Base-by-base conservation (phyloP, 2,329 filamentous ascomycete species). In the Pseudogymnoascus destructans region DNA sequence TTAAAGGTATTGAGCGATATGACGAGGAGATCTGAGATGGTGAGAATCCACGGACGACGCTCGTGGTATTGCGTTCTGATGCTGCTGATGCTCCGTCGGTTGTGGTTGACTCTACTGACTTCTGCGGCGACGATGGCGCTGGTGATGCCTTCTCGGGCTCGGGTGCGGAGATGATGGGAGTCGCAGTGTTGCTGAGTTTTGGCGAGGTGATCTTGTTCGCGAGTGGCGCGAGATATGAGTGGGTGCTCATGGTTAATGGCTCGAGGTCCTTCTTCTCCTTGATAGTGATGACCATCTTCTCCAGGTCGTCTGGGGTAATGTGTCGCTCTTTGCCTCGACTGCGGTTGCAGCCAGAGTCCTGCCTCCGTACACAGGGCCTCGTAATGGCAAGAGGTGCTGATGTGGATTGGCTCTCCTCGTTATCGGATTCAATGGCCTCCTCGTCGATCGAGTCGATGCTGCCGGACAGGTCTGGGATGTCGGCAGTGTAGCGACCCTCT, bases 241-340 rank as follows among this genome's bases (percentile, higher is more conserved):
- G 65, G 13, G 52, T 66, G 57, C 58, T 64, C 17, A 63, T 59
- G 13, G 79, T 76, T 7, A 83, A 72, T 65, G 77, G 81, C 66
- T 80, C 76, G 19, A 92, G 76, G 49, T 79, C 79, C 71, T 84
- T 83, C 72, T 88, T 89, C 72, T 93, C 86, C 71, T 95, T 88
- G 69, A 96, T 96, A 36, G 86, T 89, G 59, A 87, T 82, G 40
- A 96, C 89, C 81, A 97, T 95, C 75, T 95, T 95, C 72, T 95
- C 89, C 27, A 97, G 79, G 66, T 93, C 88, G 67, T 89, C 81
- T 5, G 92, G 89, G n/a, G 90, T 95, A 64, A 96, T 92, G 73
- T 95, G 91, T 67, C 88, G 86, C 70, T 93, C 87, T 59, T 78
- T 82, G 63, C 84, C 85, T 63, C 86, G 82, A 68, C 85, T 87